Percentiles rank a stretch among this genome's conserved stretches.
Conservation (phyloP, 805 yeast genomes). For the Kodamaea restingae region DNA sequence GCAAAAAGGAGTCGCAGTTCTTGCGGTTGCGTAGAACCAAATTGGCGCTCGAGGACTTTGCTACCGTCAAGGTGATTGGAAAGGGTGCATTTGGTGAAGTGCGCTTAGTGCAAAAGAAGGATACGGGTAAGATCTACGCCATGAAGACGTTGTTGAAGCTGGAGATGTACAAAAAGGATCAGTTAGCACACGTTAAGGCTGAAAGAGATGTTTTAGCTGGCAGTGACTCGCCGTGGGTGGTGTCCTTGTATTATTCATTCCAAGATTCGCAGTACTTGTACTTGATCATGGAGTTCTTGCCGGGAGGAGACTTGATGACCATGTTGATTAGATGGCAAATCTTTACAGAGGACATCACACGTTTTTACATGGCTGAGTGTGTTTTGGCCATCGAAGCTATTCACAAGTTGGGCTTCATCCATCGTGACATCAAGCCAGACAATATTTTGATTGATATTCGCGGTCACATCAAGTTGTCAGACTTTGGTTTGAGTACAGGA, state of each 20-base stretch:
- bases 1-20: conserved; percentile 85
- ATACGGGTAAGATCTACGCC: conserved; percentile 88
- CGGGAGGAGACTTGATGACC: conserved; percentile 89
- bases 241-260: conserved; percentile 74
- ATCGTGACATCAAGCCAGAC: conserved; percentile 97
- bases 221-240: conserved; percentile 86
- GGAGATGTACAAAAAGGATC: conserved; percentile 94
- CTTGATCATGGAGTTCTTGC: conserved; percentile 35
- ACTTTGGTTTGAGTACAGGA: conserved; percentile 83
- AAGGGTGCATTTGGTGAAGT: conserved; percentile 99
- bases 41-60: conserved; percentile 76
- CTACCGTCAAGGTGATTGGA: conserved; percentile 84
- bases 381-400: conserved; percentile 92
- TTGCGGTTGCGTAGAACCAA: conserved; percentile 81
- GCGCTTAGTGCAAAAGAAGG: conserved; percentile 85
- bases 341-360: conserved; percentile 86
- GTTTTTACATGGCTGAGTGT: conserved; percentile 95
- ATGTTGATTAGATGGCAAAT: conserved; percentile 94
- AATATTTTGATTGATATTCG: conserved; percentile 81
- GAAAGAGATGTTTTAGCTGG: conserved; percentile 94
- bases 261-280: conserved; percentile 71
- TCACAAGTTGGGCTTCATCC: conserved; percentile 90
- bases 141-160: conserved; percentile 89
- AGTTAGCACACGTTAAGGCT: conserved; percentile 91
- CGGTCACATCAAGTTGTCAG: conserved; percentile 66